Conservation (phyloP, 441 rosid genomes). For the Erodium moschatum region DNA sequence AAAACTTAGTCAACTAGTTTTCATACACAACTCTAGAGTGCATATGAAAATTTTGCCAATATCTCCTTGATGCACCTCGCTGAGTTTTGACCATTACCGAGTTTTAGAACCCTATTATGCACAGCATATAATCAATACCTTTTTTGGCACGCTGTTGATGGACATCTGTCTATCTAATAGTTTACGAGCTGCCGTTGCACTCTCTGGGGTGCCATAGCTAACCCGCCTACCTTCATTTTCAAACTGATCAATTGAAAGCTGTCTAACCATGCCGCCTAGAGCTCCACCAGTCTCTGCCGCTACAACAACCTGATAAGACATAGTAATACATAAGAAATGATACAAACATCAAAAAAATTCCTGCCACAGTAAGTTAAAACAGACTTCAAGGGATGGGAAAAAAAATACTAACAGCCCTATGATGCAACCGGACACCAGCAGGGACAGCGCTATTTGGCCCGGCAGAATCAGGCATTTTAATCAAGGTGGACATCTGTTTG, state of each 20-base stretch:
- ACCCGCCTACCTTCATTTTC: slow-evolving; percentile 98
- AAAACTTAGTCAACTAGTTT: too few species aligned
- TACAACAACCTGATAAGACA: slow-evolving; percentile 63
- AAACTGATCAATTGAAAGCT: slow-evolving; percentile 88
- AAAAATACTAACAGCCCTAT: slow-evolving; percentile 71
- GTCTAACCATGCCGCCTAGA: slow-evolving; percentile 94
- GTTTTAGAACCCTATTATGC: too few species aligned
- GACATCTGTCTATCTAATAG: slow-evolving; percentile 94
- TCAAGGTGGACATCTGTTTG: slow-evolving; percentile 52
- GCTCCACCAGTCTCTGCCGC: slow-evolving; percentile 98
- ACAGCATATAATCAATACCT: slow-evolving; percentile 33
- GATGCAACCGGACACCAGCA: slow-evolving; percentile 86
- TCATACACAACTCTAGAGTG: too few species aligned
- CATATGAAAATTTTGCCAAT: too few species aligned
- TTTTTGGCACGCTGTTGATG: slow-evolving; percentile 82
- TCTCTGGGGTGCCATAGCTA: slow-evolving; percentile 88
- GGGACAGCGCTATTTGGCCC: slow-evolving; percentile 48
- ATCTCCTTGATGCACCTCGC: too few species aligned
- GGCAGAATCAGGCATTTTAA: slow-evolving; percentile 61
- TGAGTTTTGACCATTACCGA: too few species aligned
- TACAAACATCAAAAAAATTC: slow-evolving; percentile 10
- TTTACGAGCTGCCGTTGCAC: slow-evolving; percentile 90
- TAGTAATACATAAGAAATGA: slow-evolving; percentile 18
- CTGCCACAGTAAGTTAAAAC: slow-evolving; percentile 14
- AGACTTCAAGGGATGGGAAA: slow-evolving; percentile 6